Evolutionary conservation across 352 stramenopile species (phyloP).

Genomic region (Globisporangium perplexum): DNA sequence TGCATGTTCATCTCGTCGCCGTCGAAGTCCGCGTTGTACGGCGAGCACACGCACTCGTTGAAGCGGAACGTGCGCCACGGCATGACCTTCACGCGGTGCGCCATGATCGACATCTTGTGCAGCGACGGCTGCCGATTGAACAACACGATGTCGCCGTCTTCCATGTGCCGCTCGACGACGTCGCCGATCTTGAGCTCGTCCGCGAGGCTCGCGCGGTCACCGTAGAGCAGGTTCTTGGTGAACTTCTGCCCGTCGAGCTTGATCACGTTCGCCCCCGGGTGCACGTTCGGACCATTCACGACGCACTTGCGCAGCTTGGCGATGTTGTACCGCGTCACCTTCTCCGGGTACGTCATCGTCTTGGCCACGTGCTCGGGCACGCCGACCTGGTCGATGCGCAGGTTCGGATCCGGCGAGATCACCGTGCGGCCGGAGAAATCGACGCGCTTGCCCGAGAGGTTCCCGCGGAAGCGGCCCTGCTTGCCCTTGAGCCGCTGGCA

Average conservation of each 20-base stretch:
- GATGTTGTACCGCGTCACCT: slow-evolving; percentile 97
- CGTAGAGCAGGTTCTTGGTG: slow-evolving; percentile 92
- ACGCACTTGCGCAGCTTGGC: slow-evolving; percentile 94
- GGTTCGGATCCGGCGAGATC: slow-evolving; percentile 98
- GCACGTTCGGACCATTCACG: slow-evolving; percentile 93
- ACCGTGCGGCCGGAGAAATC: slow-evolving; percentile 99
- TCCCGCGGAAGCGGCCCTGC: slow-evolving; percentile 97
- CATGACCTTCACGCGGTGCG: slow-evolving; percentile 89
- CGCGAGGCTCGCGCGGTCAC: slow-evolving; percentile 91
- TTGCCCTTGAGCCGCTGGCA: slow-evolving; percentile 98
- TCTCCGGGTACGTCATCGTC: slow-evolving; percentile 98
- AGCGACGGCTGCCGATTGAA: slow-evolving; percentile 99
- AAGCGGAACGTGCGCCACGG: slow-evolving; percentile 99
- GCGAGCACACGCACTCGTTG: slow-evolving; percentile 99
- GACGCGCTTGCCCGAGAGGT: slow-evolving; percentile 98
- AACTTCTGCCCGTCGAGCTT: slow-evolving; percentile 83
- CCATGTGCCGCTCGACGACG: slow-evolving; percentile 99
- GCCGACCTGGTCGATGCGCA: slow-evolving; percentile 93
- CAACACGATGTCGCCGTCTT: slow-evolving; percentile 98
- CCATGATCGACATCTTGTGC: slow-evolving; percentile 99
- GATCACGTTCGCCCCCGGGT: slow-evolving; percentile 96
- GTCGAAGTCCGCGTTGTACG: slow-evolving; percentile 99
- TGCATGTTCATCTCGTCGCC: slow-evolving; percentile 99
- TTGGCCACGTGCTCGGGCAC: slow-evolving; percentile 95
- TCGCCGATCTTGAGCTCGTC: slow-evolving; percentile 95